These are phyloP conservation scores for Mucor plumbeus DNA, from an alignment of 371 early-diverging fungal species.

Conservation along the genomic window DNA sequence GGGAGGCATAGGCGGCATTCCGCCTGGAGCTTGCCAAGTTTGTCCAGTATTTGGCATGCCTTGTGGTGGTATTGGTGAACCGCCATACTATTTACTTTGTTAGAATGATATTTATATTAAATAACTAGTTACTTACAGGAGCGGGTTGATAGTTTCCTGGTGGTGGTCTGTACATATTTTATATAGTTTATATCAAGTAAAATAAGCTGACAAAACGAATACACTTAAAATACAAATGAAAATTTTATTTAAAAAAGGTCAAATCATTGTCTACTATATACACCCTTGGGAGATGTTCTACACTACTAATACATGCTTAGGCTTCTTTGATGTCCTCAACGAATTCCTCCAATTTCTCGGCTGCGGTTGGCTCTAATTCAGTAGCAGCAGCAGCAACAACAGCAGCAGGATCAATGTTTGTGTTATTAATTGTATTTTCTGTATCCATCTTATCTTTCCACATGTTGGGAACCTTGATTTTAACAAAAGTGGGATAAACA, in stretches of 20 bases:
- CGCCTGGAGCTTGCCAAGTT: constrained; percentile 36
- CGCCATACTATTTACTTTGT: not conserved
- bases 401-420: not conserved
- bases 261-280: not conserved
- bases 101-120: not conserved
- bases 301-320: not conserved
- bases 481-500: constrained; percentile 66
- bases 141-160: constrained; percentile 26
- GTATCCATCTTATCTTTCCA: constrained; percentile 38
- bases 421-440: constrained; percentile 5
- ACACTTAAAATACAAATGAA: not conserved
- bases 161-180: constrained; percentile 36
- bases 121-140: constrained; percentile 1
- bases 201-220: not conserved
- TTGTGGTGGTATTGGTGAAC: constrained; percentile 13
- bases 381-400: not conserved
- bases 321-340: constrained; percentile 45
- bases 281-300: not conserved
- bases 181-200: not conserved
- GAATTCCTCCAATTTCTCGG: constrained; percentile 44
- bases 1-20: constrained; percentile 19
- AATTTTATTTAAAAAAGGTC: constrained; percentile 1
- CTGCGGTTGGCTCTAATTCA: constrained; percentile 18
- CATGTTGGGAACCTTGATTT: constrained; percentile 55
- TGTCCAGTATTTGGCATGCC: constrained; percentile 19